Percentiles rank a stretch among this genome's conserved stretches.
Evolutionary conservation across 176 grass and related monocot genomes (phyloP).

Genomic region (Eragrostis nindensis): DNA sequence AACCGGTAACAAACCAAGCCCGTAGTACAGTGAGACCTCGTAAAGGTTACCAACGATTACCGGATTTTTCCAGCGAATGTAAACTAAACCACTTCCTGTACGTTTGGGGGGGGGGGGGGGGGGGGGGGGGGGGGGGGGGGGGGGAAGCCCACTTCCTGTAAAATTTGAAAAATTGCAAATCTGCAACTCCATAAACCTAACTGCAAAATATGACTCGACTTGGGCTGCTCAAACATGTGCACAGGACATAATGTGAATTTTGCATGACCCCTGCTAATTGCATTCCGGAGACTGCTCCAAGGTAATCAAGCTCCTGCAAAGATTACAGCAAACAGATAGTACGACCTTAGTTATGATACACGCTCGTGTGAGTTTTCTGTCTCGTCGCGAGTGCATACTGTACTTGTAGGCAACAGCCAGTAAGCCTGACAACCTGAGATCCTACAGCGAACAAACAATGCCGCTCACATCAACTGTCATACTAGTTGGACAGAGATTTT

Average conservation of each 20-base stretch:
- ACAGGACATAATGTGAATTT: neutral
- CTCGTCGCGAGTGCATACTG: constrained; percentile 38
- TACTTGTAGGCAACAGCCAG: constrained; percentile 18
- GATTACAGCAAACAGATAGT: constrained; percentile 27
- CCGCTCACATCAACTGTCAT: constrained; percentile 32
- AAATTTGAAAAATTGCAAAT: no score
- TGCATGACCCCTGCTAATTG: neutral
- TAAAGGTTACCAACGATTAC: no score
- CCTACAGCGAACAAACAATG: constrained; percentile 19
- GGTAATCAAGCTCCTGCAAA: constrained; percentile 20
- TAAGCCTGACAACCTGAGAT: constrained; percentile 9
- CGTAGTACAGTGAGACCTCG: no score
- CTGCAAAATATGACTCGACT: neutral
- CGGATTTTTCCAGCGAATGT: no score
- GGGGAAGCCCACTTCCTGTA: no score
- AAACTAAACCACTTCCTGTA: no score
- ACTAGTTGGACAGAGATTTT: constrained; percentile 28
- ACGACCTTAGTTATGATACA: constrained; percentile 29
- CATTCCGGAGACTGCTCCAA: neutral
- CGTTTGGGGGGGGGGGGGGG: no score
- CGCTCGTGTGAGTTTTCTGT: constrained; percentile 8
- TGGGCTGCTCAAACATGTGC: neutral
- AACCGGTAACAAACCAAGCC: no score
- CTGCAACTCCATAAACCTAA: no score
- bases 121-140: no score